Conservation (phyloP, 257 asterid genomes). For the Solanum bulbocastanum region DNA sequence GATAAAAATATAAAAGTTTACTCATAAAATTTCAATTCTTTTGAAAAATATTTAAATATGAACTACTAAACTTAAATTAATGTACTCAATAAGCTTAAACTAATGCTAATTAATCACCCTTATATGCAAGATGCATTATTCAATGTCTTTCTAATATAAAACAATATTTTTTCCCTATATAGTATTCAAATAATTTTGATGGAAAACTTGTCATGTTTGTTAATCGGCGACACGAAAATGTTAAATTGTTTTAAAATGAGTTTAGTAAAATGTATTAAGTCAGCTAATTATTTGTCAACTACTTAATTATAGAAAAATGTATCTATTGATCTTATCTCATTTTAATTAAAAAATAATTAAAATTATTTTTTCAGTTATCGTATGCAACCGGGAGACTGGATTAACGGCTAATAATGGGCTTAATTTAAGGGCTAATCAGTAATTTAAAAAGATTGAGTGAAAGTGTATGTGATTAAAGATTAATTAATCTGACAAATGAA, state of each 20-base stretch:
- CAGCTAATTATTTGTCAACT: not conserved
- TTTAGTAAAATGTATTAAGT: not conserved
- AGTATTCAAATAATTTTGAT: not conserved
- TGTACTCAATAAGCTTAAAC: not conserved
- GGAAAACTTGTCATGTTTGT: not conserved
- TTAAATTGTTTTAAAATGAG: not conserved
- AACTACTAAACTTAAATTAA: not conserved
- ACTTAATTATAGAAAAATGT: not conserved
- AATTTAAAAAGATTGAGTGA: not conserved
- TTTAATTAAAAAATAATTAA: not conserved
- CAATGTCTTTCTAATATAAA: not conserved
- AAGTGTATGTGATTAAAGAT: not conserved
- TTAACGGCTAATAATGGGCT: not conserved
- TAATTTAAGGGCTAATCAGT: not conserved
- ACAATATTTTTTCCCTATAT: not conserved
- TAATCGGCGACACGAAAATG: not conserved
- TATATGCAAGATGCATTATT: not conserved
- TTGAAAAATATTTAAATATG: not conserved
- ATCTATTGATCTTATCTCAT: not conserved
- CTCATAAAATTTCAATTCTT: not conserved
- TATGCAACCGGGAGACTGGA: not conserved
- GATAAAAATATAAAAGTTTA: too few relatives aligned
- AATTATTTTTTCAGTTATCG: not conserved
- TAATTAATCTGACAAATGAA: not conserved
- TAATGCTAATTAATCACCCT: not conserved